These are phyloP conservation scores for Knoxdaviesia proteae DNA, from an alignment of 2,329 filamentous ascomycete species.

Conservation along the genomic window DNA sequence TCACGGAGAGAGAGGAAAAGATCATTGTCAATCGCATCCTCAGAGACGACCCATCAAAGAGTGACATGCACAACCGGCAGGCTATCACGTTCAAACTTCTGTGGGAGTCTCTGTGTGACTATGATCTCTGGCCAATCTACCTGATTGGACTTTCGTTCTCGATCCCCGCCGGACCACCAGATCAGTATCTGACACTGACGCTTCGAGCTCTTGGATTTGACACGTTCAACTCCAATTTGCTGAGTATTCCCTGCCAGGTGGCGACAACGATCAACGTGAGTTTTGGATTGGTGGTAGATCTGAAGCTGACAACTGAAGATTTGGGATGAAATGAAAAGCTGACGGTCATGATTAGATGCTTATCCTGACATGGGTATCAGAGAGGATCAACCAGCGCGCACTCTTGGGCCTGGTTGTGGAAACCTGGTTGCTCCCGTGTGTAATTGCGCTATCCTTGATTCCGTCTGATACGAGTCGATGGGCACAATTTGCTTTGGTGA, in stretches of 20 bases:
- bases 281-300: too few relatives aligned
- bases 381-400: constrained; percentile 11
- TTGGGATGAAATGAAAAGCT: too few relatives aligned
- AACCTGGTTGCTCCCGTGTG: constrained; percentile 14
- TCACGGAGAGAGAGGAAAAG: constrained; percentile 31
- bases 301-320: too few relatives aligned
- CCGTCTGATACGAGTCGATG: constrained; percentile 10
- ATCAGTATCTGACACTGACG: constrained; percentile 10
- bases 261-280: constrained; percentile 4
- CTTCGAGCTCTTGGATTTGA: constrained; percentile 10
- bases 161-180: constrained; percentile 8
- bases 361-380: constrained; percentile 12
- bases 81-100: constrained; percentile 23
- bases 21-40: constrained; percentile 34
- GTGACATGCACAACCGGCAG: constrained; percentile 33
- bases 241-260: constrained; percentile 24
- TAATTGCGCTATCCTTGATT: constrained; percentile 12
- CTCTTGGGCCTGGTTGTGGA: constrained; percentile 12
- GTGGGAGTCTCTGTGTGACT: constrained; percentile 26
- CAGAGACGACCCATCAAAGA: constrained; percentile 33
- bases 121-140: constrained; percentile 34
- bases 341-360: constrained; percentile 2
- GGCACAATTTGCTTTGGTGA: constrained; percentile 12
- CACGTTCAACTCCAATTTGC: constrained; percentile 32
- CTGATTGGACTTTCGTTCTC: constrained; percentile 8